phyloP scores from a whole-genome alignment of 805 yeast species.

The Metschnikowia arizonensis region DNA sequence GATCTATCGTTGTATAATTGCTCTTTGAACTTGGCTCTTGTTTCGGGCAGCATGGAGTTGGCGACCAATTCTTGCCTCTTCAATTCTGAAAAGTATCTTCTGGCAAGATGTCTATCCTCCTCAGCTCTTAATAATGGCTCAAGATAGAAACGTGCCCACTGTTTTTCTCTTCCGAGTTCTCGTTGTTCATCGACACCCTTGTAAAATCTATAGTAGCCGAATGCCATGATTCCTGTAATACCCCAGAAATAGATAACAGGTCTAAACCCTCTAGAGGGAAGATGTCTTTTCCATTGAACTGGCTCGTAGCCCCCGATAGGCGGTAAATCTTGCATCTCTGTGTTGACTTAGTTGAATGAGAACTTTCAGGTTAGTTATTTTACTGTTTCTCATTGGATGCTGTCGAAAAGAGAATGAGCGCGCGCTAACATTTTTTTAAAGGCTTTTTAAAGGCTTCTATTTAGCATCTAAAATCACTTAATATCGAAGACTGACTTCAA shows the following conservation, averaged over 20 bases:
- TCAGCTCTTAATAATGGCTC: slow-evolving; percentile 78
- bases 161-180: slow-evolving; percentile 70
- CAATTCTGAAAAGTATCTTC: slow-evolving; percentile 63
- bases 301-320: slow-evolving; percentile 84
- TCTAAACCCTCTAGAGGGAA: slow-evolving; percentile 82
- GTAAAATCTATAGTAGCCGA: slow-evolving; percentile 66
- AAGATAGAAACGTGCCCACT: slow-evolving; percentile 71
- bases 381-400: slow-evolving; percentile 16
- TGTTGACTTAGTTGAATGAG: slow-evolving; percentile 1
- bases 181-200: slow-evolving; percentile 70
- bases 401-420: slow-evolving; percentile 8
- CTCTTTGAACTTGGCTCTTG: slow-evolving; percentile 39
- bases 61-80: slow-evolving; percentile 58
- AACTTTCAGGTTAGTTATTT: slow-evolving; percentile 7
- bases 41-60: slow-evolving; percentile 39
- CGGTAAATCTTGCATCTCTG: slow-evolving; percentile 70
- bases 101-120: slow-evolving; percentile 70
- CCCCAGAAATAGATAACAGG: slow-evolving; percentile 69
- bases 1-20: slow-evolving; percentile 43
- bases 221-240: slow-evolving; percentile 57
- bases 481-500: slow-evolving; percentile 87
- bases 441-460: slow-evolving; percentile 3
- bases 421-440: slow-evolving; percentile 1
- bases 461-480: slow-evolving; percentile 34
- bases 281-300: slow-evolving; percentile 83